Percentiles rank a stretch among this genome's conserved stretches.
Evolutionary conservation across 495 filamentous ascomycete species (phyloP).

Genomic region (Daldinia childiae): DNA sequence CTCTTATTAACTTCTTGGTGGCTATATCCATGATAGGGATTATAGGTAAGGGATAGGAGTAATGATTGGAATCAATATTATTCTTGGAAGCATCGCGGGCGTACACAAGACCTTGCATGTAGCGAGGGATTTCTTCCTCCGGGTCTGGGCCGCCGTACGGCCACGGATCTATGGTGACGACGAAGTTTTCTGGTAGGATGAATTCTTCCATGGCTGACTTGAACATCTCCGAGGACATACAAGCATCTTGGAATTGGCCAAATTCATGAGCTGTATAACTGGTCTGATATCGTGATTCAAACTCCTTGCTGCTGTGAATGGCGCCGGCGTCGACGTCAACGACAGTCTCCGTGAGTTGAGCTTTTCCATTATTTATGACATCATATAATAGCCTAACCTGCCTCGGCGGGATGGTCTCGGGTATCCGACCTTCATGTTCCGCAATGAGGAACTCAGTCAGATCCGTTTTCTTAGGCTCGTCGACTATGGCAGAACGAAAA

Average conservation of each 20-base stretch:
- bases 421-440: constrained; percentile 55
- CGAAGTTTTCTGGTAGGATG: constrained; percentile 68
- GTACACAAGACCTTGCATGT: constrained; percentile 60
- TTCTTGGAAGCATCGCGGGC: constrained; percentile 58
- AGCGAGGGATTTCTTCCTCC: constrained; percentile 63
- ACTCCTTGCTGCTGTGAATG: constrained; percentile 61
- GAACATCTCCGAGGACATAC: constrained; percentile 68
- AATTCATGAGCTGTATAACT: constrained; percentile 70
- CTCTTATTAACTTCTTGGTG: constrained; percentile 60
- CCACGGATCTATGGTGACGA: constrained; percentile 75
- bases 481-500: constrained; percentile 71
- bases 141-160: constrained; percentile 71
- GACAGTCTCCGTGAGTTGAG: constrained; percentile 70
- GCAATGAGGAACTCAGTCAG: constrained; percentile 56
- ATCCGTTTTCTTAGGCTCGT: constrained; percentile 69
- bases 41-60: constrained; percentile 64
- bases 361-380: constrained; percentile 65
- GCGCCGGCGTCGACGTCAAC: constrained; percentile 64
- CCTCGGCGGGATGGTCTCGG: constrained; percentile 62
- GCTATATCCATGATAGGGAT: constrained; percentile 65
- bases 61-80: constrained; percentile 65
- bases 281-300: constrained; percentile 69
- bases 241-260: constrained; percentile 67
- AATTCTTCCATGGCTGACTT: constrained; percentile 68
- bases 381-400: constrained; percentile 74